Evolutionary conservation across 768 basidiomycete species (phyloP).

Genomic region (Ramaria sp.): DNA sequence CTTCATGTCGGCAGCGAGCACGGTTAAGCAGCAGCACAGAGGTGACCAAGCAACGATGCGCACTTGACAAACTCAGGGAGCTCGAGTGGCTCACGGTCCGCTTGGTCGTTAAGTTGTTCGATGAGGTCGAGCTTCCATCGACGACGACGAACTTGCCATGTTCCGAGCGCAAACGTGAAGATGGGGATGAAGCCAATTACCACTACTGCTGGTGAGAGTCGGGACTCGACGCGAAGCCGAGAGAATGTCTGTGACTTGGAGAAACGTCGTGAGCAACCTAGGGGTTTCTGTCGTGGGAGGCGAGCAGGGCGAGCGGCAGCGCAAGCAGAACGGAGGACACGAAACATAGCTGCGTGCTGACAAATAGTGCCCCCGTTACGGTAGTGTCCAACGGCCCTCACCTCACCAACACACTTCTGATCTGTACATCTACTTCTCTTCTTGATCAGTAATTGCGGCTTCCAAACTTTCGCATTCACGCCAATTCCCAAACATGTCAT

Average conservation of each 20-base stretch:
- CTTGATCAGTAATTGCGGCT: no score
- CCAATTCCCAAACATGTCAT: no score
- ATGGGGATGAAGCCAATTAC: constrained; percentile 80
- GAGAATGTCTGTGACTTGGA: not conserved
- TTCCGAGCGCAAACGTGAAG: constrained; percentile 81
- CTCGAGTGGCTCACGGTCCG: constrained; percentile 64
- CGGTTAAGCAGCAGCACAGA: constrained; percentile 5
- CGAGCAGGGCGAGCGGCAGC: not conserved
- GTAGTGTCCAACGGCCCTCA: no score
- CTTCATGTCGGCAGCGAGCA: constrained; percentile 28
- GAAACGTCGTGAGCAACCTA: not conserved
- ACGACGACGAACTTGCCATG: constrained; percentile 89
- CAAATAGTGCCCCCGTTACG: no score
- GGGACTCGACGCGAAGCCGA: not conserved
- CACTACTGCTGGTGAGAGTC: constrained; percentile 44
- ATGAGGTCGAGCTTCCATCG: constrained; percentile 94
- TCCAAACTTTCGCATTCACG: no score
- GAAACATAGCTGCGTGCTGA: no score
- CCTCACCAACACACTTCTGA: no score
- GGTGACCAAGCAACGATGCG: constrained; percentile 17
- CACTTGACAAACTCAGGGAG: constrained; percentile 86
- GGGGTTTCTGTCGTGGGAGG: not conserved
- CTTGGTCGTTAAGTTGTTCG: constrained; percentile 85
- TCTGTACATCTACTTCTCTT: no score
- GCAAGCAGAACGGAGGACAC: no score